Conservation (phyloP, 2,329 filamentous ascomycete species). For the Ascochyta koolunga region DNA sequence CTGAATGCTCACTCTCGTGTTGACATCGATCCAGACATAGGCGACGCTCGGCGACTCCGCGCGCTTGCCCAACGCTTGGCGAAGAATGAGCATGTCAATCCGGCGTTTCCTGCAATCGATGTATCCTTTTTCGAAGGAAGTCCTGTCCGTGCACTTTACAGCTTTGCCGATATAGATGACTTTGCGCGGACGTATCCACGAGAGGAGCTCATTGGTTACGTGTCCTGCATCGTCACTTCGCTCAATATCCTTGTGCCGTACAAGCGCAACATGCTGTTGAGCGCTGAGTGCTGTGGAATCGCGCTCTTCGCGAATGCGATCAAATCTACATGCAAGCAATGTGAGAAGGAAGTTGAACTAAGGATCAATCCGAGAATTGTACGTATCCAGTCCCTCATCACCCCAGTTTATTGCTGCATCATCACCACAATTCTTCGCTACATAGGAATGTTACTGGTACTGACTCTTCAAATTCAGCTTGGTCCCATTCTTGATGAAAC, state of each 20-base stretch:
- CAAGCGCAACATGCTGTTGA: slow-evolving; percentile 54
- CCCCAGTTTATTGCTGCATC: neutral
- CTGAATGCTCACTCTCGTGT: slow-evolving; percentile 56
- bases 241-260: slow-evolving; percentile 49
- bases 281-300: slow-evolving; percentile 59
- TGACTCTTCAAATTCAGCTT: slow-evolving; percentile 34
- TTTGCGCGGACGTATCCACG: slow-evolving; percentile 36
- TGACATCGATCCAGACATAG: slow-evolving; percentile 61
- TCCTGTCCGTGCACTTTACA: slow-evolving; percentile 48
- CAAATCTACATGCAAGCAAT: slow-evolving; percentile 49
- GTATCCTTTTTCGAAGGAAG: slow-evolving; percentile 28
- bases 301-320: slow-evolving; percentile 60
- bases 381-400: slow-evolving; percentile 13
- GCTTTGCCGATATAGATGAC: slow-evolving; percentile 53
- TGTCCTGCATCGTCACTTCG: slow-evolving; percentile 53
- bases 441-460: neutral
- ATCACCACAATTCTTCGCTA: neutral
- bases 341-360: slow-evolving; percentile 44
- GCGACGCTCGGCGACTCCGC: slow-evolving; percentile 61
- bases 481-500: slow-evolving; percentile 61
- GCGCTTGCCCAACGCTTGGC: slow-evolving; percentile 55
- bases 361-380: slow-evolving; percentile 53
- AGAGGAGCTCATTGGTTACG: slow-evolving; percentile 52
- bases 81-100: slow-evolving; percentile 58
- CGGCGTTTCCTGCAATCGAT: slow-evolving; percentile 53